Evolutionary conservation across 306 rosid species (phyloP).

Genomic region (Prunus davidiana): DNA sequence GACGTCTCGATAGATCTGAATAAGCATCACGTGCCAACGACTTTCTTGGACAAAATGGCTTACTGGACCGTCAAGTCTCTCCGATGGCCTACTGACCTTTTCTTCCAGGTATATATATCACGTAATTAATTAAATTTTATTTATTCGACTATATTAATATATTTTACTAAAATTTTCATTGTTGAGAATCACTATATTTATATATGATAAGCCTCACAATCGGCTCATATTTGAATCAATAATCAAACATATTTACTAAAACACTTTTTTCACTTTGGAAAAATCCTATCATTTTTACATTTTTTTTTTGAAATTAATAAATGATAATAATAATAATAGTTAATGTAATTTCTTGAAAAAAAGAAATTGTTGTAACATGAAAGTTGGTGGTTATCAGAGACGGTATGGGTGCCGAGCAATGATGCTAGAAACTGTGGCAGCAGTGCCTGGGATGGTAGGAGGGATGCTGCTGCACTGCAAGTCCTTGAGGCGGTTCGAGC

Average conservation of each 20-base stretch:
- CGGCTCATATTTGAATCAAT: no score
- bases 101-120: conserved; percentile 56
- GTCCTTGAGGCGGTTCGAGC: conserved; percentile 62
- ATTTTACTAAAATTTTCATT: no score
- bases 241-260: no score
- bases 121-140: no score
- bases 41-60: conserved; percentile 67
- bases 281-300: no score
- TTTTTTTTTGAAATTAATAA: no score
- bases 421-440: conserved; percentile 89
- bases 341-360: not conserved
- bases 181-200: no score
- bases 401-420: conserved; percentile 84
- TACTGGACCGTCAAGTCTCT: conserved; percentile 65
- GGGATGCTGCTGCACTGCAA: conserved; percentile 67
- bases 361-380: not conserved
- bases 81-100: conserved; percentile 57
- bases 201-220: no score
- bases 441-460: conserved; percentile 85
- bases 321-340: no score
- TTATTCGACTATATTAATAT: no score
- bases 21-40: conserved; percentile 59
- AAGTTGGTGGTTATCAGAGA: conserved; percentile 31
- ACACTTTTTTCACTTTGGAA: no score
- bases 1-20: conserved; percentile 54